Evolutionary conservation across 2,329 filamentous ascomycete species (phyloP).

Genomic region (Cercospora citrullina): DNA sequence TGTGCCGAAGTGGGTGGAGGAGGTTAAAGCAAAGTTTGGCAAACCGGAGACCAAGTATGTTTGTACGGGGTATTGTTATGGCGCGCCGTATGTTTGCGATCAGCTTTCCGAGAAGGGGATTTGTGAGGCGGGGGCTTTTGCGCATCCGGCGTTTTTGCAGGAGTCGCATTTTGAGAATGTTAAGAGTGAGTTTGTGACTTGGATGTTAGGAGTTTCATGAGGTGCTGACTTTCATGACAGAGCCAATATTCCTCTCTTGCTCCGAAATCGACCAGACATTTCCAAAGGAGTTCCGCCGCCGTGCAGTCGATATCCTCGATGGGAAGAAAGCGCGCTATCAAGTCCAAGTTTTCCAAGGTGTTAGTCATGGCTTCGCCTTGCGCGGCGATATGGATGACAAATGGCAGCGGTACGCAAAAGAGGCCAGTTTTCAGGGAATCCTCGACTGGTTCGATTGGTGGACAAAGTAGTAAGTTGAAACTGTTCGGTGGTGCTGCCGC

Average conservation of each 20-base stretch:
- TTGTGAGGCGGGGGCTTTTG: conserved; percentile 51
- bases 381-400: conserved; percentile 46
- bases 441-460: conserved; percentile 25
- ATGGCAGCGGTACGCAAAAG: conserved; percentile 43
- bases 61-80: conserved; percentile 41
- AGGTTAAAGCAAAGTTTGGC: conserved; percentile 42
- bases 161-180: conserved; percentile 37
- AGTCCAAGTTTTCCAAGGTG: conserved; percentile 39
- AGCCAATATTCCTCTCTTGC: conserved; percentile 51
- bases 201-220: not conserved
- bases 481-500: not conserved
- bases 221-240: not conserved
- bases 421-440: conserved; percentile 36
- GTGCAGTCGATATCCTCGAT: conserved; percentile 48
- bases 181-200: not conserved
- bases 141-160: conserved; percentile 53
- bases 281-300: conserved; percentile 40
- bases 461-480: conserved; percentile 2
- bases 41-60: conserved; percentile 41
- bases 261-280: conserved; percentile 51
- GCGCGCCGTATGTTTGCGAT: conserved; percentile 17
- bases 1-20: conserved; percentile 49
- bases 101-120: conserved; percentile 26
- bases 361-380: conserved; percentile 41
- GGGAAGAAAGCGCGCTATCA: conserved; percentile 41